Conservation (phyloP, 805 yeast species). For the Barnettozyma sp. region DNA sequence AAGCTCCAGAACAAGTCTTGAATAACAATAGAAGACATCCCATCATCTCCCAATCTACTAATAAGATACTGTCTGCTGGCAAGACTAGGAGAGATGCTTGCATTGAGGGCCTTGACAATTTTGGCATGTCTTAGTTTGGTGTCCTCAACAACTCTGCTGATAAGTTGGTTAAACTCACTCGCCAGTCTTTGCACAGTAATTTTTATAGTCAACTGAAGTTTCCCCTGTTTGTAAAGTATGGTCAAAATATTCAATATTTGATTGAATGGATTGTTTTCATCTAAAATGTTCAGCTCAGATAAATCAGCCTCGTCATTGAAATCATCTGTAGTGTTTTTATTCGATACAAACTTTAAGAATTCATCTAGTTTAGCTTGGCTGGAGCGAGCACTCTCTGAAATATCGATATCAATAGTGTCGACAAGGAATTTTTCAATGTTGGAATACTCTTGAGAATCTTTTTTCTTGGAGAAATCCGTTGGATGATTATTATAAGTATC, state of each 20-base stretch:
- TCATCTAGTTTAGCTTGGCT: slow-evolving; percentile 30
- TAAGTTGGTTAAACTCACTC: slow-evolving; percentile 56
- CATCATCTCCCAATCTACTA: slow-evolving; percentile 27
- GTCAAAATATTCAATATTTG: slow-evolving; percentile 48
- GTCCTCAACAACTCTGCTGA: slow-evolving; percentile 58
- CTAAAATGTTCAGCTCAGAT: slow-evolving; percentile 27
- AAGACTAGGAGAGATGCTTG: slow-evolving; percentile 10
- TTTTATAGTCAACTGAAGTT: slow-evolving; percentile 51
- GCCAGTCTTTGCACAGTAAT: slow-evolving; percentile 47
- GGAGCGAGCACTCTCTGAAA: slow-evolving; percentile 40
- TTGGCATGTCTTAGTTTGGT: slow-evolving; percentile 50
- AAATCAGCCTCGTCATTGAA: slow-evolving; percentile 24
- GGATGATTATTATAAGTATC: slow-evolving; percentile 11
- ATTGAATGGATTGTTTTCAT: slow-evolving; percentile 40
- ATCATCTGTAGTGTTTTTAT: slow-evolving; percentile 9
- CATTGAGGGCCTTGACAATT: slow-evolving; percentile 26
- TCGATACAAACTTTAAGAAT: slow-evolving; percentile 27
- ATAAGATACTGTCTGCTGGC: slow-evolving; percentile 23
- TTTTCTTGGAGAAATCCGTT: neutral
- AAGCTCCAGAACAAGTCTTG: slow-evolving; percentile 66
- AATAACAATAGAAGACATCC: slow-evolving; percentile 46
- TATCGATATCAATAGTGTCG: slow-evolving; percentile 52
- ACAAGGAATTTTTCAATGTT: slow-evolving; percentile 48
- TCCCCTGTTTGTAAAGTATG: slow-evolving; percentile 53
- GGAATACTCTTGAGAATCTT: slow-evolving; percentile 26